Percentiles rank a stretch among this genome's conserved stretches.
Evolutionary conservation across 2,329 filamentous ascomycete species (phyloP).

Genomic region (Pseudodiploospora longispora): DNA sequence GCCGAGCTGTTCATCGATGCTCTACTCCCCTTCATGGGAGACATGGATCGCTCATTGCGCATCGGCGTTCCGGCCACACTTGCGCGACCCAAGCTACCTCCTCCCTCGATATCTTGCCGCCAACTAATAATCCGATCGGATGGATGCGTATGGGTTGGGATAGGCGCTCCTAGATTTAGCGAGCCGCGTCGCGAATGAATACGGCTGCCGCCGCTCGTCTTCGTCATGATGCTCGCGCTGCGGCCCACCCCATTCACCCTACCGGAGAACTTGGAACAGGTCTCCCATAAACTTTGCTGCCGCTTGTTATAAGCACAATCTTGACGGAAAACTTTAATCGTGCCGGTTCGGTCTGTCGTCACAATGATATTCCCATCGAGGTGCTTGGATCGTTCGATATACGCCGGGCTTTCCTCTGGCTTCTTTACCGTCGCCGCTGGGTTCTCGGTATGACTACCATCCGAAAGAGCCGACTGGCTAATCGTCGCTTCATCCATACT

Average conservation of each 20-base stretch:
- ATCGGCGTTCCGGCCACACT: slow-evolving; percentile 31
- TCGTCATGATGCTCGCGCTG: slow-evolving; percentile 48
- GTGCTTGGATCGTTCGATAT: slow-evolving; percentile 68
- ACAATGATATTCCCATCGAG: slow-evolving; percentile 82
- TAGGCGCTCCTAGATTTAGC: slow-evolving; percentile 28
- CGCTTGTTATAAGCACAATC: slow-evolving; percentile 84
- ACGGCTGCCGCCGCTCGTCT: slow-evolving; percentile 41
- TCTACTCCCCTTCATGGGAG: slow-evolving; percentile 38
- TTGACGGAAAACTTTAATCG: slow-evolving; percentile 91
- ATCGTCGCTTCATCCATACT: slow-evolving; percentile 56
- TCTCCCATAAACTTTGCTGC: slow-evolving; percentile 68
- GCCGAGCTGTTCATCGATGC: slow-evolving; percentile 28
- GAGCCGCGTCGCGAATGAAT: slow-evolving; percentile 47
- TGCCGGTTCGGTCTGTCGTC: slow-evolving; percentile 78
- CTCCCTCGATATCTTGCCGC: slow-evolving; percentile 58
- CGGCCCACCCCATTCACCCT: slow-evolving; percentile 54
- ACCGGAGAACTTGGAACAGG: slow-evolving; percentile 66
- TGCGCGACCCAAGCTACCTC: slow-evolving; percentile 20
- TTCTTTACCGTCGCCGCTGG: slow-evolving; percentile 26
- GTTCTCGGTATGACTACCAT: slow-evolving; percentile 25
- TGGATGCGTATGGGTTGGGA: slow-evolving; percentile 19
- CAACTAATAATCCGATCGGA: slow-evolving; percentile 81
- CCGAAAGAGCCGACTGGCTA: slow-evolving; percentile 33
- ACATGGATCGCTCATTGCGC: slow-evolving; percentile 47
- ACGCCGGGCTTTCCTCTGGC: slow-evolving; percentile 65